These are phyloP conservation scores for Neocatenulostroma microsporum DNA, from an alignment of 2,329 filamentous ascomycete genomes.

Conservation along the genomic window DNA sequence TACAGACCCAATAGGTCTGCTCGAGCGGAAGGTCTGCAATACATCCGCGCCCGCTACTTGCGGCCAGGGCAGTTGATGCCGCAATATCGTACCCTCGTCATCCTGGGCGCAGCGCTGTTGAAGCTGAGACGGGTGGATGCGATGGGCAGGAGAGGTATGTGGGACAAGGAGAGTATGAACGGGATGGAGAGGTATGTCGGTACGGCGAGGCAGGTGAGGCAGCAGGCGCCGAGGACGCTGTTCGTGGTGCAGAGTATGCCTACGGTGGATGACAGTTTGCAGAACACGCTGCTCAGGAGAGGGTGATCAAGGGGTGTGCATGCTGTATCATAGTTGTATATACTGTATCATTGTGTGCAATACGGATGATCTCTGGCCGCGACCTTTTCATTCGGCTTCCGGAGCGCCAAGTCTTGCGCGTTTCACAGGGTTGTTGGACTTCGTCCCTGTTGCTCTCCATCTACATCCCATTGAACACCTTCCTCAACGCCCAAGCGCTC, in stretches of 20 bases:
- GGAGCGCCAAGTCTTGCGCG: constrained; percentile 7
- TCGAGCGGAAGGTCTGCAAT: constrained; percentile 17
- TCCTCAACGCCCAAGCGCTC: no score
- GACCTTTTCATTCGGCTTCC: background rate
- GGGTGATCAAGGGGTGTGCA: background rate
- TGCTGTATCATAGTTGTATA: background rate
- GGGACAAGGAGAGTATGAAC: constrained; percentile 14
- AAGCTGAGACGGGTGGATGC: constrained; percentile 30
- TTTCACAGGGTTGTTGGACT: no score
- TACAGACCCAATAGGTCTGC: constrained; percentile 21
- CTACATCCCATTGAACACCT: no score
- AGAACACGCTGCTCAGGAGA: constrained; percentile 9
- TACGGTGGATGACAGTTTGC: constrained; percentile 22
- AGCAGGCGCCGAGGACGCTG: constrained; percentile 33
- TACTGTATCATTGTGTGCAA: no score
- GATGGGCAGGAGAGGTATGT: constrained; percentile 21
- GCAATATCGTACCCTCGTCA: constrained; percentile 37
- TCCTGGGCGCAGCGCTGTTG: constrained; percentile 33
- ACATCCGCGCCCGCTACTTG: constrained; percentile 25
- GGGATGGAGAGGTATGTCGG: constrained; percentile 23
- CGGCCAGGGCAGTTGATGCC: constrained; percentile 27
- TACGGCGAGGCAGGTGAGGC: constrained; percentile 24
- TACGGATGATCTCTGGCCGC: no score
- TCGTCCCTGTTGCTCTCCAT: no score
- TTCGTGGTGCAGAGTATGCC: constrained; percentile 41